phyloP scores from a whole-genome alignment of 495 filamentous ascomycete species.

The Sabuloglossum arenarium region DNA sequence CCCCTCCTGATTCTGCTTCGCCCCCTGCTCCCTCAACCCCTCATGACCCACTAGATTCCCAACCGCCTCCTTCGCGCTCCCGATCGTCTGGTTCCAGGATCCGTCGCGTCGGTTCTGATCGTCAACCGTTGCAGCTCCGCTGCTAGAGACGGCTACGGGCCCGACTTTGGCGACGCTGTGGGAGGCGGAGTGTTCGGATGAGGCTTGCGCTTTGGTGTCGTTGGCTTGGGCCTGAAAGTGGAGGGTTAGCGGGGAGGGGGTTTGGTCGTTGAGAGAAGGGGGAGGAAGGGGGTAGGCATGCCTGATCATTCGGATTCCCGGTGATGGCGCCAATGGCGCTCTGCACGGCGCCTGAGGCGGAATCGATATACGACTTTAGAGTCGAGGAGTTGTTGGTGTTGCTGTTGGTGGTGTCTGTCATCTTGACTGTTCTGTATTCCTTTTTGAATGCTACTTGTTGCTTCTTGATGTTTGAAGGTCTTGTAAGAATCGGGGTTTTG shows the following conservation, averaged over 20 bases:
- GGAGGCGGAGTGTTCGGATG: conserved; percentile 44
- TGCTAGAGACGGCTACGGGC: conserved; percentile 40
- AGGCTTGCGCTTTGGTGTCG: conserved; percentile 34
- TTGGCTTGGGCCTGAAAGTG: conserved; percentile 25
- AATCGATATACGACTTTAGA: conserved; percentile 61
- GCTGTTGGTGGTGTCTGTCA: conserved; percentile 29
- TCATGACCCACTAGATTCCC: conserved; percentile 60
- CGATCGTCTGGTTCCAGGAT: conserved; percentile 70
- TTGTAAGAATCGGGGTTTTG: not conserved
- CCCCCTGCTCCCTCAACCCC: conserved; percentile 48
- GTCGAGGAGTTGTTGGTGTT: conserved; percentile 45
- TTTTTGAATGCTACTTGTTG: not conserved
- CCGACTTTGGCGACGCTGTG: conserved; percentile 54
- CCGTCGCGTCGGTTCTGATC: conserved; percentile 49
- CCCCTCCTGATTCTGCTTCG: conserved; percentile 59
- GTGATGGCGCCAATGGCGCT: conserved; percentile 48
- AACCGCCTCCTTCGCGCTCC: conserved; percentile 63
- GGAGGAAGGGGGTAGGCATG: conserved; percentile 13
- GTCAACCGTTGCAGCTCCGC: conserved; percentile 53
- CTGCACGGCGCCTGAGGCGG: conserved; percentile 52
- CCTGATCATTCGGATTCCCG: conserved; percentile 50
- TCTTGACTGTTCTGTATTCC: no score
- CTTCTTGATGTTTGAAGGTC: not conserved
- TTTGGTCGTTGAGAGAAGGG: not conserved
- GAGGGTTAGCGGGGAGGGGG: conserved; percentile 2